These are phyloP conservation scores for Amyloporia xantha DNA, from an alignment of 768 basidiomycete species.

Conservation along the genomic window DNA sequence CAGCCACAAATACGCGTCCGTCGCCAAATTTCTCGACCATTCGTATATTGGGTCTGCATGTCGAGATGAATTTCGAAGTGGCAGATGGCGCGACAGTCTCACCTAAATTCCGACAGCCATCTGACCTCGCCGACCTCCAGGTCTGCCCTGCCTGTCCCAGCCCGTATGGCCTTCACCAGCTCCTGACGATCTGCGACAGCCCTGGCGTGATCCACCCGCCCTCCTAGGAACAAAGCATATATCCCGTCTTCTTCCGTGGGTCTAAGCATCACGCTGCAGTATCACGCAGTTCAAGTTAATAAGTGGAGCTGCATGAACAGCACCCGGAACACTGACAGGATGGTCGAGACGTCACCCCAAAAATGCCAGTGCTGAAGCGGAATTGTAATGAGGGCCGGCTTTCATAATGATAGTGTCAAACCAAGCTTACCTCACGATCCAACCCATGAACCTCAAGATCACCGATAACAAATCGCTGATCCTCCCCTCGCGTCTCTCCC, in stretches of 20 bases:
- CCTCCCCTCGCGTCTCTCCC: slow-evolving; percentile 30
- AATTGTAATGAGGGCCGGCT: not conserved
- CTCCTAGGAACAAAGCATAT: not conserved
- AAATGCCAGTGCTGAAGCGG: not conserved
- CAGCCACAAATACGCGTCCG: slow-evolving; percentile 38
- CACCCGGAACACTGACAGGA: not conserved
- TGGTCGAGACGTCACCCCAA: slow-evolving; percentile 1
- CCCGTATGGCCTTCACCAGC: not conserved
- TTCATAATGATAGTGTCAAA: not conserved
- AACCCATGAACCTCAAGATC: slow-evolving; percentile 33
- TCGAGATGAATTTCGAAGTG: too few species aligned
- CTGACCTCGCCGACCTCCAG: not conserved
- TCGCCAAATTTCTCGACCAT: slow-evolving; percentile 36
- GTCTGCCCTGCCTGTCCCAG: slow-evolving; percentile 1
- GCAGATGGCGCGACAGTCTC: too few species aligned
- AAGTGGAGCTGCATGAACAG: not conserved
- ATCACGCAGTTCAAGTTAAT: not conserved
- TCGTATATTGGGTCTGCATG: slow-evolving; percentile 41
- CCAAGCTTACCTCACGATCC: slow-evolving; percentile 21
- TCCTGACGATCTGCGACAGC: slow-evolving; percentile 1
- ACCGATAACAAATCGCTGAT: slow-evolving; percentile 23
- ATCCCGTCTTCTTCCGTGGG: not conserved
- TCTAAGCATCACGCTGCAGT: not conserved
- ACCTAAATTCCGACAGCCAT: slow-evolving; percentile 1
- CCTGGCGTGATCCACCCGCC: slow-evolving; percentile 1